Evolutionary conservation across 108 stramenopile species (phyloP).

Genomic region (Nannochloropsis gaditana): DNA sequence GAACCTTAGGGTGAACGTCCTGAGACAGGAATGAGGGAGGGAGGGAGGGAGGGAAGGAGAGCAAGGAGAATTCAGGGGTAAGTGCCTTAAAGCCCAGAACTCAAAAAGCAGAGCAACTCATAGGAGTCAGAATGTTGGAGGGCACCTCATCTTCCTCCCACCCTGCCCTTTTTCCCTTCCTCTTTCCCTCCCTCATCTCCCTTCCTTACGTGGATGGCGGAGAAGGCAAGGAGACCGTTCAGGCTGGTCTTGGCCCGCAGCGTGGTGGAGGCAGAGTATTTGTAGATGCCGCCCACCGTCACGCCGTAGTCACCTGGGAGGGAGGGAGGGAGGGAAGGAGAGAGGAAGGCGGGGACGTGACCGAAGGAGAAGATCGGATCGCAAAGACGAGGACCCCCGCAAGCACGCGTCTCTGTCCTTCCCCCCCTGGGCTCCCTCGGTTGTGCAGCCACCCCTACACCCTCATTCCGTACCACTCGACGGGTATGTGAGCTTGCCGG

Average conservation of each 20-base stretch:
- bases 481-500: background rate
- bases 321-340: background rate
- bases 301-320: background rate
- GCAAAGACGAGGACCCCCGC: background rate
- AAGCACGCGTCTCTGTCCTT: background rate
- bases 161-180: background rate
- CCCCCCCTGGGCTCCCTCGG: background rate
- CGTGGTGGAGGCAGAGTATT: background rate
- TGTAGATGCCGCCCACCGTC: background rate
- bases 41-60: background rate
- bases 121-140: background rate
- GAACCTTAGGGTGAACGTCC: background rate
- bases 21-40: background rate
- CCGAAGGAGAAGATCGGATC: background rate
- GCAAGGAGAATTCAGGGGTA: too few species aligned
- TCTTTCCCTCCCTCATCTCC: background rate
- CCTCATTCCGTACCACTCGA: background rate
- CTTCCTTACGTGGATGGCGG: background rate
- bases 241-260: background rate
- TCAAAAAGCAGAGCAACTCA: too few species aligned
- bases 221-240: background rate
- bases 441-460: background rate
- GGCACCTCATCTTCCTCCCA: background rate
- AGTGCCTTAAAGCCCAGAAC: too few species aligned
- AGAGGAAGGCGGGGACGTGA: background rate